Evolutionary conservation across 768 basidiomycete genomes (phyloP), one percentile per base, ranked within the genome.

Genomic region (Russula sp.): DNA sequence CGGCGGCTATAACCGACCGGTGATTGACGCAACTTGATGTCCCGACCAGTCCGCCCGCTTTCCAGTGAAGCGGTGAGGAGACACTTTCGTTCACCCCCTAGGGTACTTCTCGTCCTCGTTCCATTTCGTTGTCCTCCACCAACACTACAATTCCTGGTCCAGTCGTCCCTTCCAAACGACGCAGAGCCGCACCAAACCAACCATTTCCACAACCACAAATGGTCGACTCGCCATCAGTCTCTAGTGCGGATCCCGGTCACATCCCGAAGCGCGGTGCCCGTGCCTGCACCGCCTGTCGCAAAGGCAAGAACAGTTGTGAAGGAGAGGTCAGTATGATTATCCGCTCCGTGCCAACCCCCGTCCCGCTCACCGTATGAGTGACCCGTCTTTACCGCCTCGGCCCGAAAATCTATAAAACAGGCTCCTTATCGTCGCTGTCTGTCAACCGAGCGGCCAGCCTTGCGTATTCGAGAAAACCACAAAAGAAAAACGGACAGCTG

Each of bases 241-340:
- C 79, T 76, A 62, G 57, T 38, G 20, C 42, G 36, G 61, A 75
- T 60, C 34, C 79, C 34, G 72, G 79, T n/a, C 89, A 92, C 75
- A 89, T 92, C 69, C 90, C 91, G 50, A 94, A 93, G 81, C 82
- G 91, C 71, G 92, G 92, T n/a, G 89, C 90, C 61, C 80, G 90
- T 67, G 92, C 92, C 60, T 94, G 92, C 74, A 92, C 91, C 18
- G 85, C 88, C 67, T 94, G 92, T 76, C 85, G 92, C 74, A 92
- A 91, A 71, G 92, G 92, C 63, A 94, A 94, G 80, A 94, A 94
- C 79, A 81, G 92, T 74, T 94, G 92, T 73, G 92, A 94, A 78
- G 91, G 92, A 76, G 92, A 92, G 83, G 91, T 91, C 72, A 73
- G 83, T 73, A n/a, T 30, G 50, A 28, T 60, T 61, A 52, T 62